Conservation (phyloP, 2,329 filamentous ascomycete species). For the Gnomoniopsis smithogilvyi region DNA sequence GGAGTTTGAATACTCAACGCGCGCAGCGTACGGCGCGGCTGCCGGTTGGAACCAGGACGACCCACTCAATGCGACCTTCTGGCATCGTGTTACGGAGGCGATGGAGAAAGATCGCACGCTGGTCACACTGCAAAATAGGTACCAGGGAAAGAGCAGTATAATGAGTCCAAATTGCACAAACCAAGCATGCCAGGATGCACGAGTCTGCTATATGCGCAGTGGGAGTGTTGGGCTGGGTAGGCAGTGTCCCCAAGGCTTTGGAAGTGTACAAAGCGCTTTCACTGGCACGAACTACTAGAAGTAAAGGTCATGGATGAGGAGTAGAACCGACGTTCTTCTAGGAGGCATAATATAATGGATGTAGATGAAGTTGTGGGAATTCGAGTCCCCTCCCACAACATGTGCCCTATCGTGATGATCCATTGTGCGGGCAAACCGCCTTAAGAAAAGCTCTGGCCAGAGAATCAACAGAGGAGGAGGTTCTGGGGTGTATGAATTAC, state of each 20-base stretch:
- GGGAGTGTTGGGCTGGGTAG: slow-evolving; percentile 50
- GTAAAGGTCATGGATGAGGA: background rate
- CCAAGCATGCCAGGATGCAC: slow-evolving; percentile 47
- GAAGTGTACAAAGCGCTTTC: slow-evolving; percentile 34
- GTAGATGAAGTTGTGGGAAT: too few relatives aligned
- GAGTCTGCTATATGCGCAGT: slow-evolving; percentile 58
- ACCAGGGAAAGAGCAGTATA: slow-evolving; percentile 49
- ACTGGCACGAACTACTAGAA: slow-evolving; percentile 31
- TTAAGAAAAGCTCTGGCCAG: too few relatives aligned
- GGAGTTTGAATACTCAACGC: slow-evolving; percentile 40
- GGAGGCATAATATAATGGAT: too few relatives aligned
- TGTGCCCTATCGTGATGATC: too few relatives aligned
- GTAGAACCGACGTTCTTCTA: too few relatives aligned
- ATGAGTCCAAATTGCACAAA: slow-evolving; percentile 50
- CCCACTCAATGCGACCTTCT: slow-evolving; percentile 57
- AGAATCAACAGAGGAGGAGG: too few relatives aligned
- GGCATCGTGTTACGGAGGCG: slow-evolving; percentile 54
- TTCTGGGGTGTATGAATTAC: too few relatives aligned
- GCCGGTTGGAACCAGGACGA: slow-evolving; percentile 40
- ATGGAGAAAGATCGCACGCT: slow-evolving; percentile 50
- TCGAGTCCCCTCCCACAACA: too few relatives aligned
- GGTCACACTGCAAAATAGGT: slow-evolving; percentile 47
- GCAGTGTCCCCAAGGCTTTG: slow-evolving; percentile 49
- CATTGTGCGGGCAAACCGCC: too few relatives aligned
- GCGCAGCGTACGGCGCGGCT: slow-evolving; percentile 35